Evolutionary conservation across 768 basidiomycete species (phyloP), one percentile per base, ranked within the genome.

Genomic region (Hygrophorus pudorinus): DNA sequence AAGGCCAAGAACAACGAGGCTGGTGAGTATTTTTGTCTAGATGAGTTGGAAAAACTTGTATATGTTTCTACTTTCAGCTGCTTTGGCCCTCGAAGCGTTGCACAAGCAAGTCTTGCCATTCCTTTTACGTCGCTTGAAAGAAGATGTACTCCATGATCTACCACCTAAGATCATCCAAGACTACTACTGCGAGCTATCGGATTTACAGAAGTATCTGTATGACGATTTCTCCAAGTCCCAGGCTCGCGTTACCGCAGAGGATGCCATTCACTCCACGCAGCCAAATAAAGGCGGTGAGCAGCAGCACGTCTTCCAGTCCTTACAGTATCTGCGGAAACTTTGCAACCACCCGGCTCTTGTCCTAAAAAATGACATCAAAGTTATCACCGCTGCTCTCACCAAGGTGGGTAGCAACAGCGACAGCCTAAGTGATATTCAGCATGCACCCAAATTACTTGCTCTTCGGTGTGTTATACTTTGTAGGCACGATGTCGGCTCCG

Each of bases 71-170:
- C 9, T 21, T 8, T 5, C 54, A 97, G 96, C 94, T 51, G 85
- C 92, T 7, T 65, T 93, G 52, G 96, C 96, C 0, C 72, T 99
- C 16, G 96, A 98, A 58, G 90, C 94, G 2, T 63, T 99, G 38
- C 96, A 98, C 61, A 99, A 99, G 63, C 96, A 99, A 72, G 94
- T 98, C 18, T 65, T 99, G n/a, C 96, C 96, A 1, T 99, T 99
- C 76, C 67, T 99, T 33, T 72, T 99, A 12, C 88, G 96, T 33
- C 83, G 96, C 17, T 66, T 99, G 59, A 99, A 99, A 60, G 96
- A 99, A 64, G 92, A 99, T 56, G 96, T 99, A 21, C 68, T 99
- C 45, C 66, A 89, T 49, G 96, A 99, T 58, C 70, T 99, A 2
- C 96, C 96, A 1, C 96, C 96, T 3, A 98, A 99, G 68, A 99